A percentile compares a stretch with the other conserved stretches of the same genome.
These are phyloP conservation scores for Quercus cerris DNA, from an alignment of 306 rosid species.

Conservation along the genomic window DNA sequence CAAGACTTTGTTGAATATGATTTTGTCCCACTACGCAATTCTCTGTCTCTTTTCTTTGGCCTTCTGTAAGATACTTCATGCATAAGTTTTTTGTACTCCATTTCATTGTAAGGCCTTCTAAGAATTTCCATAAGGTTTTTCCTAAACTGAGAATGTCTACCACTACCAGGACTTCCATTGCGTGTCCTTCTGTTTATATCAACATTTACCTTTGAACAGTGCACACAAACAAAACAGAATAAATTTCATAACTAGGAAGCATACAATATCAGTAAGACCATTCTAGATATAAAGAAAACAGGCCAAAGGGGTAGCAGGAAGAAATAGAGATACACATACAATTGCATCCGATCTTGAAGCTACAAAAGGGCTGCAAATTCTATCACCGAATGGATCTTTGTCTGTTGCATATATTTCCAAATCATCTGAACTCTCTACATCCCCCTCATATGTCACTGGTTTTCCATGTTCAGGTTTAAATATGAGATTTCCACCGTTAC, in stretches of 20 bases:
- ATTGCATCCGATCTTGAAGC: constrained; percentile 24
- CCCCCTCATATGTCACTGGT: constrained; percentile 13
- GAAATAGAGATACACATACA: constrained; percentile 39
- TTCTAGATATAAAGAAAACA: neutral
- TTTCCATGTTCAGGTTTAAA: constrained; percentile 7
- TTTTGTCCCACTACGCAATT: constrained; percentile 35
- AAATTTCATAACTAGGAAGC: neutral
- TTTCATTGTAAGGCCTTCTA: constrained; percentile 47
- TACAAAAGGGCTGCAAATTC: constrained; percentile 25
- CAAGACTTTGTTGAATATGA: constrained; percentile 13
- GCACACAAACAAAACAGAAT: constrained; percentile 12
- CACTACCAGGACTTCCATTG: constrained; percentile 5
- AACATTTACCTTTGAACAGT: constrained; percentile 24
- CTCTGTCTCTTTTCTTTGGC: constrained; percentile 21
- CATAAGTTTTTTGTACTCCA: constrained; percentile 22
- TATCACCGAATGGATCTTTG: constrained; percentile 19
- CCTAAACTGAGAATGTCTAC: constrained; percentile 35
- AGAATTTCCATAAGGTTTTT: constrained; percentile 52
- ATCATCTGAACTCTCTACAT: constrained; percentile 32
- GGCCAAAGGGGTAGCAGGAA: constrained; percentile 3
- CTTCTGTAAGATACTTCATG: constrained; percentile 10
- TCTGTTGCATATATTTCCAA: constrained; percentile 34
- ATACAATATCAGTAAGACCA: neutral
- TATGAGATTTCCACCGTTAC: constrained; percentile 11
- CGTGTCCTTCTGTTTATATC: constrained; percentile 13